A percentile compares a stretch with the other conserved stretches of the same genome.
phyloP scores from a whole-genome alignment of 768 basidiomycete genomes.

The Cytidiella melzeri region DNA sequence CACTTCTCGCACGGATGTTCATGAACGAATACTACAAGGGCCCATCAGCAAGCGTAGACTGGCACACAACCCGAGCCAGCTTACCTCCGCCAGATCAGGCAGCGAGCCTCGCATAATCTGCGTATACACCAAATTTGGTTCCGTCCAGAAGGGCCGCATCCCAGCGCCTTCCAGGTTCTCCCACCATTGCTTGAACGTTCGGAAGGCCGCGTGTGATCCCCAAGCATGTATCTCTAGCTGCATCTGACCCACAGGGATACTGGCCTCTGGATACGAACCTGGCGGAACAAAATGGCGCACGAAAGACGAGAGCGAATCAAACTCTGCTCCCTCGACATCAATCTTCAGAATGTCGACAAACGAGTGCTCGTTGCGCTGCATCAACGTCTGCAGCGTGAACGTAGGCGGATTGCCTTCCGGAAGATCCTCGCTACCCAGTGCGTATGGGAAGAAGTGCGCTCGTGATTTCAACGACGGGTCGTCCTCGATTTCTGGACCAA shows the following conservation, averaged over 20 bases:
- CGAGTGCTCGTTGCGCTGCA: slow-evolving; percentile 58
- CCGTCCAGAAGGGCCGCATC: slow-evolving; percentile 65
- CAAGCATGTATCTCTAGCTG: slow-evolving; percentile 57
- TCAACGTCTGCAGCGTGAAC: slow-evolving; percentile 56
- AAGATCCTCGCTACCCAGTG: slow-evolving; percentile 23
- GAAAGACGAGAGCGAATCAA: slow-evolving; percentile 44
- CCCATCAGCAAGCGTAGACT: neutral
- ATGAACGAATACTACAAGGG: slow-evolving; percentile 41
- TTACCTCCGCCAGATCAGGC: slow-evolving; percentile 35
- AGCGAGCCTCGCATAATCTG: slow-evolving; percentile 30
- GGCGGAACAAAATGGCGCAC: slow-evolving; percentile 34
- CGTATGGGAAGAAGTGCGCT: slow-evolving; percentile 39
- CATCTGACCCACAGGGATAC: slow-evolving; percentile 63
- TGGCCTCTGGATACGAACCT: slow-evolving; percentile 11
- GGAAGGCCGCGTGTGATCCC: slow-evolving; percentile 29
- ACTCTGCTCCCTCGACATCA: slow-evolving; percentile 65
- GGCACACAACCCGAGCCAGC: neutral
- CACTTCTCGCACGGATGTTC: slow-evolving; percentile 30
- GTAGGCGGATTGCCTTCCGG: slow-evolving; percentile 37
- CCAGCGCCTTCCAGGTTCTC: slow-evolving; percentile 58
- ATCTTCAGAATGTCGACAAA: slow-evolving; percentile 70
- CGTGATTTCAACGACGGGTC: slow-evolving; percentile 25
- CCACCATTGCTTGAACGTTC: slow-evolving; percentile 58
- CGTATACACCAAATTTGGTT: slow-evolving; percentile 42
- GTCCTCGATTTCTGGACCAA: slow-evolving; percentile 40